Evolutionary conservation across 2,329 filamentous ascomycete genomes (phyloP).

Genomic region (Aspergillus nomiae): DNA sequence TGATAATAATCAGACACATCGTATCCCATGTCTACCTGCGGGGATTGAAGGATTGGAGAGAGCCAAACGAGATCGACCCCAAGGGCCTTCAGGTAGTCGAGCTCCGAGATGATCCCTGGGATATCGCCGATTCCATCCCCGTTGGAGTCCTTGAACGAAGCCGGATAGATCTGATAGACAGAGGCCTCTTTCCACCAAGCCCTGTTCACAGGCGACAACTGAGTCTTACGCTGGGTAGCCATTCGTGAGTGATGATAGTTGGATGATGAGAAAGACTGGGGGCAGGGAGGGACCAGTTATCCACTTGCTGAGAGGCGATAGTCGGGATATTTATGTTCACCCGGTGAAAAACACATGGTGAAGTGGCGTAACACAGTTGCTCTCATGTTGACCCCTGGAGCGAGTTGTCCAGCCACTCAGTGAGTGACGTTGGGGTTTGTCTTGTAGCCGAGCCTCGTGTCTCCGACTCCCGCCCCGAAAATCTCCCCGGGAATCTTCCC

Average conservation of each 20-base stretch:
- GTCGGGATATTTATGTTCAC: neutral
- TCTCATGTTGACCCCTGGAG: too few species aligned
- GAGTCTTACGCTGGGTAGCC: neutral
- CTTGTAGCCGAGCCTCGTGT: too few species aligned
- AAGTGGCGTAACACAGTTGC: neutral
- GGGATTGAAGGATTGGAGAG: constrained; percentile 51
- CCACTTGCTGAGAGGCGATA: too few species aligned
- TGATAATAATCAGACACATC: constrained; percentile 38
- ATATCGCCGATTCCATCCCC: constrained; percentile 63
- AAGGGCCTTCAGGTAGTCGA: constrained; percentile 64
- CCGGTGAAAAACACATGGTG: neutral
- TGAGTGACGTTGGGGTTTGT: too few species aligned
- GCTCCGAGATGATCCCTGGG: constrained; percentile 62
- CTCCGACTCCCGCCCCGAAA: neutral
- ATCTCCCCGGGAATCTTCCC: neutral
- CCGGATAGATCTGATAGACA: constrained; percentile 33
- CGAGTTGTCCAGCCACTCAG: too few species aligned
- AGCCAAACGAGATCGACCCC: constrained; percentile 63
- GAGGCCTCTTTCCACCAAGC: neutral
- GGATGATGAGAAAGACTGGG: too few species aligned
- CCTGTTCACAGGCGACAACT: neutral
- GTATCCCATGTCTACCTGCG: constrained; percentile 56
- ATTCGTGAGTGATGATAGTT: neutral
- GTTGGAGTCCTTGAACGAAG: constrained; percentile 55
- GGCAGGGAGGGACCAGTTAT: too few species aligned